Conservation (phyloP, 2,329 filamentous ascomycete species). For the Fusarium decemcellulare region DNA sequence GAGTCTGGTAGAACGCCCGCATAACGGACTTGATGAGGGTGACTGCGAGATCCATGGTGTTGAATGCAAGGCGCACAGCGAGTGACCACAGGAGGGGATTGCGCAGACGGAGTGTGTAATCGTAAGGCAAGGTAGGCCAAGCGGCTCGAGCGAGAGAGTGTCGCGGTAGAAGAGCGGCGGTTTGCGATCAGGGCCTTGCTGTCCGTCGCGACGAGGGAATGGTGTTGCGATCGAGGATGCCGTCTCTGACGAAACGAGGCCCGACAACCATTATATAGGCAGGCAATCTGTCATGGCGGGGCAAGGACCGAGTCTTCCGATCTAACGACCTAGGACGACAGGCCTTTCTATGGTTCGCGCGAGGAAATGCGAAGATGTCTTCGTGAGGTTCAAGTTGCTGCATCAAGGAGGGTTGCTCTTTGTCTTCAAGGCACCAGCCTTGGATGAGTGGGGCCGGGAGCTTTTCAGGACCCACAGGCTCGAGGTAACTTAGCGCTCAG, state of each 20-base stretch:
- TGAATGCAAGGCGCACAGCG: constrained; percentile 7
- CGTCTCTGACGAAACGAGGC: constrained; percentile 29
- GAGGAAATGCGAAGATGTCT: constrained; percentile 1
- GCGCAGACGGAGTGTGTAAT: neutral
- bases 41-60: constrained; percentile 70
- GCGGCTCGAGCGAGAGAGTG: neutral
- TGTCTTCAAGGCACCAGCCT: neutral
- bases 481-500: neutral
- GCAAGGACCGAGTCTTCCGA: neutral
- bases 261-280: constrained; percentile 35
- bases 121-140: neutral
- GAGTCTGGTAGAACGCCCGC: constrained; percentile 88
- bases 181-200: neutral
- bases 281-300: constrained; percentile 29
- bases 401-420: neutral
- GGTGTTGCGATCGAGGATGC: constrained; percentile 18
- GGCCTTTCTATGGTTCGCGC: neutral
- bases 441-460: constrained; percentile 1
- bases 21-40: constrained; percentile 88
- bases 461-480: neutral
- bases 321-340: neutral
- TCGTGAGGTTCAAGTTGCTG: neutral
- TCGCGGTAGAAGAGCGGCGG: neutral
- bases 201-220: constrained; percentile 7
- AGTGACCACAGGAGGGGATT: neutral